Evolutionary conservation across 108 stramenopile genomes (phyloP), one percentile per base, ranked within the genome.

Genomic region (Chaetoceros tenuissimus): DNA sequence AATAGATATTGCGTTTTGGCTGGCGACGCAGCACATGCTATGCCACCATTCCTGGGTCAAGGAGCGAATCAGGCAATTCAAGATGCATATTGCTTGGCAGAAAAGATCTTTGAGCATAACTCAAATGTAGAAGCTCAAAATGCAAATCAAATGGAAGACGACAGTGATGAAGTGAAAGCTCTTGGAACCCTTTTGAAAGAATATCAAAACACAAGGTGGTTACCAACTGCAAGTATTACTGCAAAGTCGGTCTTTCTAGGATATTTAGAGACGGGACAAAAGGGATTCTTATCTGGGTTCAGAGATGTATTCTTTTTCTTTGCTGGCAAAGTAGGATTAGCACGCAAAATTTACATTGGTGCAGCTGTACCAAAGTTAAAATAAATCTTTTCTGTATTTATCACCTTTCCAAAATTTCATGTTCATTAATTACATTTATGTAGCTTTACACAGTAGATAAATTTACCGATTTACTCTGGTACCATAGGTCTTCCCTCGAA

Each of bases 31-130:
- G 93, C 94, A 1, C 97, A 98, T 67, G 94, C 95, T 24, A 92
- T 94, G 88, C 92, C 94, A 18, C 97, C 97, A 0, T 96, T 96
- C 59, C 70, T 96, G 20, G 97, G 97, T 22, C 97, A 98, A 75
- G 97, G 97, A 25, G 90, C 90, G 0, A 98, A 98, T 53, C 97
- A 98, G 60, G 97, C 94, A 2, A 78, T 98, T 51, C 92, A 94
- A 73, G 94, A 92, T 80, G 82, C 72, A 31, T 82, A 77, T 18
- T 68, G 51, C 46, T 52, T 92, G 59, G 84, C 85, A 8, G 56
- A 59, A 3, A 78, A 73, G 48, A 73, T 89, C 30, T 56, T 59
- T 29, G 56, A 66, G 52, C 73, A 84, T 63, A 84, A 87, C 50
- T 44, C 24, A 1, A 24, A 31, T 0, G 31, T 1, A 24, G 25